phyloP scores from a whole-genome alignment of 208 protist genomes.

The Leishmania turanica region DNA sequence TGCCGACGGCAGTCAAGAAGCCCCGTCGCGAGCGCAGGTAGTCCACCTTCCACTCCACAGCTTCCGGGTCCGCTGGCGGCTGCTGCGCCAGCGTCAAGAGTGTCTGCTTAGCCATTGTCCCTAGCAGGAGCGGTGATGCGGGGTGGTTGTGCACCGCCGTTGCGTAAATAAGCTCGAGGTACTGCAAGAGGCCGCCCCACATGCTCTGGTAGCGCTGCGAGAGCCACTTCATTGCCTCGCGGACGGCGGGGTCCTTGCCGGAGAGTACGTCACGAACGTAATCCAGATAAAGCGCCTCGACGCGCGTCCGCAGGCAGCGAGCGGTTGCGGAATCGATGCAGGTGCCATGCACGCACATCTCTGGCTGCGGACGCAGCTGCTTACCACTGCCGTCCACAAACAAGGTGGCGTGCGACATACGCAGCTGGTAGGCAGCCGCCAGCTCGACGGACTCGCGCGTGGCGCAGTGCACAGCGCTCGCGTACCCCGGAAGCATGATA shows the following conservation, averaged over 20 bases:
- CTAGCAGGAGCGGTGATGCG: neutral
- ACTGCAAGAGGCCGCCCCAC: slow-evolving; percentile 64
- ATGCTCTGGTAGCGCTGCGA: slow-evolving; percentile 79
- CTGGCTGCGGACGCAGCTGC: slow-evolving; percentile 13
- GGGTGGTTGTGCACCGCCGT: slow-evolving; percentile 18
- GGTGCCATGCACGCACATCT: slow-evolving; percentile 66
- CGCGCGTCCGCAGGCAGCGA: slow-evolving; percentile 26
- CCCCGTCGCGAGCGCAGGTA: slow-evolving; percentile 46
- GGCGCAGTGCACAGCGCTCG: slow-evolving; percentile 55
- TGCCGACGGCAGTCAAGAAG: slow-evolving; percentile 52
- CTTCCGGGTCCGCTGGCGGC: slow-evolving; percentile 17
- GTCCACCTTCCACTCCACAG: slow-evolving; percentile 60
- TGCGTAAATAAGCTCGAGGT: slow-evolving; percentile 54
- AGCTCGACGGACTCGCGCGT: slow-evolving; percentile 60
- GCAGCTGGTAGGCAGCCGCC: slow-evolving; percentile 29
- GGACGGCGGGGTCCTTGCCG: slow-evolving; percentile 40
- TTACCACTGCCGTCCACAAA: slow-evolving; percentile 24
- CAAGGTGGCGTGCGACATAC: slow-evolving; percentile 29
- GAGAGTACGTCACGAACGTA: slow-evolving; percentile 52
- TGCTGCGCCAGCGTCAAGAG: slow-evolving; percentile 17
- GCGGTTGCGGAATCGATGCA: slow-evolving; percentile 53
- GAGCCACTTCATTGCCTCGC: slow-evolving; percentile 40
- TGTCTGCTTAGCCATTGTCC: neutral
- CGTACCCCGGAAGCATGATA: slow-evolving; percentile 54
- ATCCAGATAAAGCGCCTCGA: slow-evolving; percentile 50